Conservation (phyloP, 805 yeast species). For the Nakazawaea sp. region DNA sequence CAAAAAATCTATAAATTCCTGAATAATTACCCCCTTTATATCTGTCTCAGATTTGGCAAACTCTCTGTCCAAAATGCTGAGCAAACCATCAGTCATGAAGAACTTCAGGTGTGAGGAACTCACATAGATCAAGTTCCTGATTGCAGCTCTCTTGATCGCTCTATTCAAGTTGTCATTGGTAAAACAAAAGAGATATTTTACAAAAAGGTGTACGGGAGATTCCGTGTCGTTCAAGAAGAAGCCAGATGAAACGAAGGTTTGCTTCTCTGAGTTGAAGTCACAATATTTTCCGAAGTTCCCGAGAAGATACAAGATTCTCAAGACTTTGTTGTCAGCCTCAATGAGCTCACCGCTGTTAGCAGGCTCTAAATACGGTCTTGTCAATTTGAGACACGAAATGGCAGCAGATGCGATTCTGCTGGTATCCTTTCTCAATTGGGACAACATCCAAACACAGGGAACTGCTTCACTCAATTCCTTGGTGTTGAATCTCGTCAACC, state of each 20-base stretch:
- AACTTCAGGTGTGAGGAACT: conserved; percentile 60
- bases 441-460: conserved; percentile 58
- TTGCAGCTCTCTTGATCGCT: conserved; percentile 40
- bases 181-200: conserved; percentile 52
- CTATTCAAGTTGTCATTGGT: conserved; percentile 28
- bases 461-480: conserved; percentile 67
- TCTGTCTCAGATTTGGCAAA: conserved; percentile 30
- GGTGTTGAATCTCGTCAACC: conserved; percentile 53
- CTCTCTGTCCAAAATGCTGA: conserved; percentile 44
- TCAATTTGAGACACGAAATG: conserved; percentile 46
- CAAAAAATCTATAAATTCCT: conserved; percentile 53
- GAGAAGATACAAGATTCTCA: conserved; percentile 51
- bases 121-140: conserved; percentile 50
- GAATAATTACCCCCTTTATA: conserved; percentile 44
- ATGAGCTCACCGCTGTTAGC: conserved; percentile 13
- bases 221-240: conserved; percentile 44
- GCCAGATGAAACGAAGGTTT: conserved; percentile 29
- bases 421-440: conserved; percentile 38
- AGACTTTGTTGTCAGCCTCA: conserved; percentile 37
- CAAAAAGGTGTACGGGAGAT: conserved; percentile 48
- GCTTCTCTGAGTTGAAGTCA: conserved; percentile 41
- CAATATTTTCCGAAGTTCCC: conserved; percentile 72
- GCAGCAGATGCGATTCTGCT: conserved; percentile 54
- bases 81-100: conserved; percentile 51
- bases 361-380: conserved; percentile 37